Evolutionary conservation across 148 eudicot species (phyloP).

Genomic region (Nepenthes mirabilis): DNA sequence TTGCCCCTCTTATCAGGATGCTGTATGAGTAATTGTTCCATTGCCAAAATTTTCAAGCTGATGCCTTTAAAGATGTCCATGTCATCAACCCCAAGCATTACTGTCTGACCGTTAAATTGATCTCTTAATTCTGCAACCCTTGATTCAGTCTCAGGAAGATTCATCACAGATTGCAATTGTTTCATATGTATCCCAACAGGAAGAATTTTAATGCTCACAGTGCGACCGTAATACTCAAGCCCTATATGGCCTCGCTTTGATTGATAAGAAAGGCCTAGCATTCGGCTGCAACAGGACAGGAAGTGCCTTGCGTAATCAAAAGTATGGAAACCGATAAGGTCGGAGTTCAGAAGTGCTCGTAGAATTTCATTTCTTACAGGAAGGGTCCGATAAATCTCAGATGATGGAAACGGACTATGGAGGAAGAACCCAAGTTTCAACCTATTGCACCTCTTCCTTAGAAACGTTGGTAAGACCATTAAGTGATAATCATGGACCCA

Average conservation of each 20-base stretch:
- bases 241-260: constrained; percentile 81
- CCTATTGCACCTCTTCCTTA: constrained; percentile 58
- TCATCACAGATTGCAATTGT: constrained; percentile 55
- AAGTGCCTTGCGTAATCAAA: constrained; percentile 85
- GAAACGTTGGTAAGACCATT: constrained; percentile 69
- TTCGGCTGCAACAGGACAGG: constrained; percentile 80
- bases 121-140: constrained; percentile 44
- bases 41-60: constrained; percentile 70
- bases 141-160: constrained; percentile 50
- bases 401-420: constrained; percentile 84
- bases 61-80: constrained; percentile 92
- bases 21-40: constrained; percentile 61
- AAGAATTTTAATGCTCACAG: constrained; percentile 74
- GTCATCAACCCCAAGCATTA: constrained; percentile 88
- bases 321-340: constrained; percentile 73
- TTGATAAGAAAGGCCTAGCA: constrained; percentile 78
- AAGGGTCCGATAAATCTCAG: constrained; percentile 71
- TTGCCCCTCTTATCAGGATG: constrained; percentile 63
- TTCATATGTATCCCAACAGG: constrained; percentile 90
- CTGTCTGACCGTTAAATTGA: constrained; percentile 40
- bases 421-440: constrained; percentile 75
- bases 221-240: constrained; percentile 75
- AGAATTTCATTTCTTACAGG: constrained; percentile 68
- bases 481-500: constrained; percentile 87
- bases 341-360: constrained; percentile 66